These are phyloP conservation scores for Ogataea ramenticola DNA, from an alignment of 805 yeast genomes.

Conservation along the genomic window DNA sequence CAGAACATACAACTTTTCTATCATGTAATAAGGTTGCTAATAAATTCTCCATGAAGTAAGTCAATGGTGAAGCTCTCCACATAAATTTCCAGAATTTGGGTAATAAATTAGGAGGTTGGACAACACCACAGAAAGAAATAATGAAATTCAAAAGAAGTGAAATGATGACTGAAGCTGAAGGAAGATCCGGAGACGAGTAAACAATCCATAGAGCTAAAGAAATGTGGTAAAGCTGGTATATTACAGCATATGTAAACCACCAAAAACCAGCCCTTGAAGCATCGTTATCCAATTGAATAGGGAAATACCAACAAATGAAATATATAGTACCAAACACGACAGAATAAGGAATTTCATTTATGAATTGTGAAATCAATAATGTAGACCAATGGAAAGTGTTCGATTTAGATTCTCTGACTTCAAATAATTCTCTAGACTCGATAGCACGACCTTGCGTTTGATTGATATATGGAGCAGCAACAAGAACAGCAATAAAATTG, in stretches of 20 bases:
- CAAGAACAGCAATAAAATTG: slow-evolving; percentile 45
- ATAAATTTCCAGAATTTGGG: slow-evolving; percentile 84
- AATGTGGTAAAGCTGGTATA: slow-evolving; percentile 39
- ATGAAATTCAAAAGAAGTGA: slow-evolving; percentile 50
- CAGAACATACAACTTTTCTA: slow-evolving; percentile 41
- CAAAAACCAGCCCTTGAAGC: slow-evolving; percentile 41
- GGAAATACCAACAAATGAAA: slow-evolving; percentile 30
- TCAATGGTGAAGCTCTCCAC: slow-evolving; percentile 68
- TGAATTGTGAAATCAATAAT: slow-evolving; percentile 43
- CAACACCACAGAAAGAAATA: slow-evolving; percentile 63
- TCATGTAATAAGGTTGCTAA: slow-evolving; percentile 44
- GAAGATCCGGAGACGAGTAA: slow-evolving; percentile 57
- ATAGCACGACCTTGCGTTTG: slow-evolving; percentile 59
- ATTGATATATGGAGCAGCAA: slow-evolving; percentile 52
- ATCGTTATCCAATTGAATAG: slow-evolving; percentile 28
- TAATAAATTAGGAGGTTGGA: slow-evolving; percentile 48
- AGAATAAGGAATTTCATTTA: slow-evolving; percentile 58
- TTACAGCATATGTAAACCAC: slow-evolving; percentile 25
- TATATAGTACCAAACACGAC: slow-evolving; percentile 42
- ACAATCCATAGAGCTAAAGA: slow-evolving; percentile 49
- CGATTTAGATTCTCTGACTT: slow-evolving; percentile 63
- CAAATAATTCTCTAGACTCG: slow-evolving; percentile 53
- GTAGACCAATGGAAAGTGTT: slow-evolving; percentile 70
- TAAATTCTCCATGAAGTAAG: slow-evolving; percentile 55
- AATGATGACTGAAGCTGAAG: slow-evolving; percentile 55